Evolutionary conservation across 768 basidiomycete species (phyloP).

Genomic region (Pleurotus sapidus): DNA sequence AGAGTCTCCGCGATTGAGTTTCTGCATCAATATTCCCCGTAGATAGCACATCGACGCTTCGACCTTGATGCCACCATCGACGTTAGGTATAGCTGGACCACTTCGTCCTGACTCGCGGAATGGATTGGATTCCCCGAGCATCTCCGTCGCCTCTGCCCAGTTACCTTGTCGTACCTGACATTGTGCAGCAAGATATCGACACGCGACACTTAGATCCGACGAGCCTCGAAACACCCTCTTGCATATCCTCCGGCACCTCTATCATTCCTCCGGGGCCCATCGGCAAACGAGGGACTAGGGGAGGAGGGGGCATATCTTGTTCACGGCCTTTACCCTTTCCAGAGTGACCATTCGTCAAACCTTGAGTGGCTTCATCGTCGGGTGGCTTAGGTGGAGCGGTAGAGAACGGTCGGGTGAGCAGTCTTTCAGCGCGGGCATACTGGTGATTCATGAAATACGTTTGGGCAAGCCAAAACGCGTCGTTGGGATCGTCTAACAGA

Average conservation of each 20-base stretch:
- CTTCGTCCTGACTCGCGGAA: constrained; percentile 70
- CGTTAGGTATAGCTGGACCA: constrained; percentile 71
- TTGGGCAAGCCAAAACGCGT: constrained; percentile 99
- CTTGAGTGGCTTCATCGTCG: constrained; percentile 18
- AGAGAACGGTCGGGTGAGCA: constrained; percentile 86
- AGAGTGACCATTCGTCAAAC: constrained; percentile 41
- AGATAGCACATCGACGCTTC: constrained; percentile 98
- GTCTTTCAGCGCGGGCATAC: constrained; percentile 89
- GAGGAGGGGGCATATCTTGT: constrained; percentile 31
- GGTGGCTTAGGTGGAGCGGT: constrained; percentile 41
- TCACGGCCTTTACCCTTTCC: constrained; percentile 68
- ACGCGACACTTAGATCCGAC: constrained; percentile 95
- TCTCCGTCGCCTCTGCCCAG: constrained; percentile 88
- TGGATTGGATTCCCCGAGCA: constrained; percentile 91
- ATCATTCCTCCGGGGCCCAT: constrained; percentile 72
- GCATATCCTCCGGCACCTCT: constrained; percentile 61
- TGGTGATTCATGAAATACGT: constrained; percentile 96
- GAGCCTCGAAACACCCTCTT: constrained; percentile 67
- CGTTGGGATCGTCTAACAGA: constrained; percentile 85
- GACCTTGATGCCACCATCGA: constrained; percentile 95
- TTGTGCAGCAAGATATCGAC: constrained; percentile 94
- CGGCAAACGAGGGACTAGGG: constrained; percentile 54
- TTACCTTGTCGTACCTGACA: constrained; percentile 91
- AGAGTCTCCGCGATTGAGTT: constrained; percentile 84
- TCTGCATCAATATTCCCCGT: constrained; percentile 90